These are phyloP conservation scores for Aspergillus caelatus DNA, from an alignment of 2,329 filamentous ascomycete genomes.

Conservation along the genomic window DNA sequence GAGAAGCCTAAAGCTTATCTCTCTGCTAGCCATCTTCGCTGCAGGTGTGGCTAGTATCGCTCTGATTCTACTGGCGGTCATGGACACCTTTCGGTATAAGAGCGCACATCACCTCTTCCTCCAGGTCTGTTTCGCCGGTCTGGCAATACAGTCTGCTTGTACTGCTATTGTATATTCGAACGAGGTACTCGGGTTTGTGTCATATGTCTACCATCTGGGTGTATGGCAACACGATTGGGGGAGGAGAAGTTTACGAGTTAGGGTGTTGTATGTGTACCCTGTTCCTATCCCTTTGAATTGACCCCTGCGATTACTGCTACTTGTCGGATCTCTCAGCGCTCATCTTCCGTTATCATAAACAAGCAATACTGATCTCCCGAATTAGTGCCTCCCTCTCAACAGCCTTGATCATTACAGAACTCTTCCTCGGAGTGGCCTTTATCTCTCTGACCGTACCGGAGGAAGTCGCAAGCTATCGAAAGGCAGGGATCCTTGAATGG, in stretches of 20 bases:
- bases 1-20: slow-evolving; percentile 21
- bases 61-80: slow-evolving; percentile 22
- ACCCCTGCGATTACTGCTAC: neutral
- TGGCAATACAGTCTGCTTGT: slow-evolving; percentile 24
- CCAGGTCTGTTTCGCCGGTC: slow-evolving; percentile 21
- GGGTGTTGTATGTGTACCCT: slow-evolving; percentile 21
- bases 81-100: slow-evolving; percentile 27
- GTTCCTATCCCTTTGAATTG: neutral
- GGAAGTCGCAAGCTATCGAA: slow-evolving; percentile 14
- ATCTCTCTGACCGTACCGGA: slow-evolving; percentile 21
- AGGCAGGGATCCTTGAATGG: slow-evolving; percentile 25
- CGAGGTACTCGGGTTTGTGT: slow-evolving; percentile 23
- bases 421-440: slow-evolving; percentile 22
- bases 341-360: neutral
- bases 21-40: slow-evolving; percentile 23
- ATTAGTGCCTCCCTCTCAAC: slow-evolving; percentile 26
- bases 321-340: neutral
- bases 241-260: slow-evolving; percentile 16
- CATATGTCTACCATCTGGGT: slow-evolving; percentile 19
- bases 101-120: slow-evolving; percentile 22
- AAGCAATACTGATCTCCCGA: neutral
- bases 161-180: slow-evolving; percentile 26
- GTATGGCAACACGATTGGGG: slow-evolving; percentile 17
- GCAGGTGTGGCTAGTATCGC: slow-evolving; percentile 18
- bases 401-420: slow-evolving; percentile 20